Evolutionary conservation across 441 rosid genomes (phyloP).

Genomic region (Breynia disticha): DNA sequence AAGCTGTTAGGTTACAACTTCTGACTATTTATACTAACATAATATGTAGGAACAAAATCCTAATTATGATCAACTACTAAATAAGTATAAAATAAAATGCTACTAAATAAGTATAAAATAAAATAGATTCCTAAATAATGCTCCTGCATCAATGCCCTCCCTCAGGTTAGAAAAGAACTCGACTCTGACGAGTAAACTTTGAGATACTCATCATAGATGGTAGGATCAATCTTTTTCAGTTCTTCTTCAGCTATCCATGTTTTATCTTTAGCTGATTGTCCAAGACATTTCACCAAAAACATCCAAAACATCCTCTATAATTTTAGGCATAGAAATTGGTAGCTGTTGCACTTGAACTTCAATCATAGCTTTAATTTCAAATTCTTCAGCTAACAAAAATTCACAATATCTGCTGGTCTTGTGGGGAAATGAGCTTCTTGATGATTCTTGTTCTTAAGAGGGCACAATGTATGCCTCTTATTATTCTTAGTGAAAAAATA

Average conservation of each 20-base stretch:
- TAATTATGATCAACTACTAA: too few relatives aligned
- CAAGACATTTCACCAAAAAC: background rate
- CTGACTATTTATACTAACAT: too few relatives aligned
- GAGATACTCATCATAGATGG: background rate
- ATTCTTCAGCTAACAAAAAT: background rate
- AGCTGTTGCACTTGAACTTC: background rate
- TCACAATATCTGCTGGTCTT: background rate
- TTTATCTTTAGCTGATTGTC: background rate
- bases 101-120: too few relatives aligned
- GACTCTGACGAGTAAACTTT: background rate
- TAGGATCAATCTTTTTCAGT: background rate
- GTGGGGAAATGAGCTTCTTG: background rate
- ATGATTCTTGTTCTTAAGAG: background rate
- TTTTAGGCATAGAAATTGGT: background rate
- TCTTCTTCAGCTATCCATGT: background rate
- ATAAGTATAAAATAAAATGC: too few relatives aligned
- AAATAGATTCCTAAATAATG: background rate
- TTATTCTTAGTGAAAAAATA: background rate
- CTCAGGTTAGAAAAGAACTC: background rate
- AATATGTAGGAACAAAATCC: too few relatives aligned
- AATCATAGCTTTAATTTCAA: background rate
- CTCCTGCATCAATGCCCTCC: background rate
- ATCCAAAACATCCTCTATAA: background rate
- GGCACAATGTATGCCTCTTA: background rate
- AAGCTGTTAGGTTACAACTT: too few relatives aligned